phyloP scores from a whole-genome alignment of 1,284 basidiomycete genomes.

The Peniophora sp. region DNA sequence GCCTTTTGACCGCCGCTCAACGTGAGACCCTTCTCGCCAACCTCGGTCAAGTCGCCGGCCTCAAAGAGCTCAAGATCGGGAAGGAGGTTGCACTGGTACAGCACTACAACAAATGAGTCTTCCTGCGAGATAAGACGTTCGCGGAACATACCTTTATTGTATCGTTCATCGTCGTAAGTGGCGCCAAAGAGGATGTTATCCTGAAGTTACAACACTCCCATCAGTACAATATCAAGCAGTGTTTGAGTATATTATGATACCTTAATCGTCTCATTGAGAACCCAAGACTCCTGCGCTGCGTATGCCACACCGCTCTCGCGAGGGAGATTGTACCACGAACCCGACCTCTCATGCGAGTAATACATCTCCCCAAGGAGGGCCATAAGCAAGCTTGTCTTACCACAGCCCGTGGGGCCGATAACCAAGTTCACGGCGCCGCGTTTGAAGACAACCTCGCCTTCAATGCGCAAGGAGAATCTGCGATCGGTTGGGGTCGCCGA shows the following conservation, averaged over 20 bases:
- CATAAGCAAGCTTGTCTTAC: conserved; percentile 45
- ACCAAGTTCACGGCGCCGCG: conserved; percentile 54
- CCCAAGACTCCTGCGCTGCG: conserved; percentile 75
- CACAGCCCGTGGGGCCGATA: conserved; percentile 52
- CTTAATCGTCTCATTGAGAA: conserved; percentile 46
- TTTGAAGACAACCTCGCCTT: conserved; percentile 49
- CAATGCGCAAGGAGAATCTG: conserved; percentile 40
- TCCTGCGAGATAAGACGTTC: not conserved
- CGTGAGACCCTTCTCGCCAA: conserved; percentile 59
- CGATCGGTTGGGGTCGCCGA: conserved; percentile 21
- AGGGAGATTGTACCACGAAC: conserved; percentile 63
- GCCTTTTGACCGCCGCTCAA: conserved; percentile 75
- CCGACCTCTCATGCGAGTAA: conserved; percentile 39
- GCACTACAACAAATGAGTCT: conserved; percentile 26
- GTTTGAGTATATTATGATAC: conserved; percentile 16
- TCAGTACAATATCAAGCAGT: no score
- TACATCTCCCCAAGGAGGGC: conserved; percentile 63
- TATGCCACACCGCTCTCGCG: conserved; percentile 61
- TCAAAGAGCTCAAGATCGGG: conserved; percentile 60
- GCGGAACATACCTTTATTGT: conserved; percentile 28
- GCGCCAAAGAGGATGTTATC: conserved; percentile 39
- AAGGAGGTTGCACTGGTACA: conserved; percentile 57
- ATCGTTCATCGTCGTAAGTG: conserved; percentile 31
- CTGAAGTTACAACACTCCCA: conserved; percentile 19
- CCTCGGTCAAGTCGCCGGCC: conserved; percentile 68